Evolutionary conservation across 2,329 filamentous ascomycete genomes (phyloP).

Genomic region (Aspergillus brasiliensis): DNA sequence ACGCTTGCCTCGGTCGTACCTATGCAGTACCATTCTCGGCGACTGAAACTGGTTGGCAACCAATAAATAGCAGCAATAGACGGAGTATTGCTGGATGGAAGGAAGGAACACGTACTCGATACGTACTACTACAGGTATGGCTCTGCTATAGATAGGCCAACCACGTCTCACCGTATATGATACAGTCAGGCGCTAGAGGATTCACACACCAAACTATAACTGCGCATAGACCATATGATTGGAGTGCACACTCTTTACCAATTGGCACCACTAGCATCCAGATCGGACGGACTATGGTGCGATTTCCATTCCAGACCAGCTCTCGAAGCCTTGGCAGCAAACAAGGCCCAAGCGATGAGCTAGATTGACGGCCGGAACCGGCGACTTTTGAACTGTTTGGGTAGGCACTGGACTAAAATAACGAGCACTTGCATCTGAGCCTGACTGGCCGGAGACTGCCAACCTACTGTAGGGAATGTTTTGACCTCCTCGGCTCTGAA

Average conservation of each 20-base stretch:
- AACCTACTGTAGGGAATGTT: no score
- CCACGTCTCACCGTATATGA: neutral
- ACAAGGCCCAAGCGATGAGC: neutral
- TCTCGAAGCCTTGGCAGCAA: constrained; percentile 1
- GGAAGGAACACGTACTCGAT: neutral
- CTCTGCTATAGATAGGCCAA: neutral
- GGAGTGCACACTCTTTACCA: neutral
- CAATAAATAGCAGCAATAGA: neutral
- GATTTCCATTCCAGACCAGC: neutral
- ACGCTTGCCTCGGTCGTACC: neutral
- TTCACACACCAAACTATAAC: neutral
- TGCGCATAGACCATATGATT: neutral
- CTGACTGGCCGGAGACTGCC: neutral
- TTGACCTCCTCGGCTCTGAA: neutral
- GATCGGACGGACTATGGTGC: neutral
- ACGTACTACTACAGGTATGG: neutral
- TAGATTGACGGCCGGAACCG: neutral
- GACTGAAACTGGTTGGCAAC: neutral
- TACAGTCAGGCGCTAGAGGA: neutral
- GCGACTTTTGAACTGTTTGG: neutral
- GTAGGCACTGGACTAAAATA: neutral
- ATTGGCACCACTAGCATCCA: constrained; percentile 2
- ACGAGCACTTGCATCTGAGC: neutral
- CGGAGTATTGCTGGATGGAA: neutral
- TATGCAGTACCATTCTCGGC: neutral